Evolutionary conservation across 257 asterid genomes (phyloP).

Genomic region (Linaria vulgaris): DNA sequence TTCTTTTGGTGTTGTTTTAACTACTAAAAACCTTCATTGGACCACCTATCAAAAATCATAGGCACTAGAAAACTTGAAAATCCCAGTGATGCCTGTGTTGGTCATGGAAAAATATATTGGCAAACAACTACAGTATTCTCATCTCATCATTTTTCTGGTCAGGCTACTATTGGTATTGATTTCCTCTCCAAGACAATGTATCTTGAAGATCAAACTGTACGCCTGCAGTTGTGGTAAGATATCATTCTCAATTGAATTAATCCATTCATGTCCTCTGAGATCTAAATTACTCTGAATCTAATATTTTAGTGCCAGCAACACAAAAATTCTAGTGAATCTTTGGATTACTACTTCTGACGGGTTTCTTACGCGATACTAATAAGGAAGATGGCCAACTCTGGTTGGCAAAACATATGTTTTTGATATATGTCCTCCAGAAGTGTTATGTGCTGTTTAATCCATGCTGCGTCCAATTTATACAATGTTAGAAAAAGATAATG

Average conservation of each 20-base stretch:
- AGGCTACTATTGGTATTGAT: slow-evolving; percentile 96
- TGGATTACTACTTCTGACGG: no score
- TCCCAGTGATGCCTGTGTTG: no score
- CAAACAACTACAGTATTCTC: no score
- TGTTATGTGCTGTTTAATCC: no score
- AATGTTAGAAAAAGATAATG: neutral
- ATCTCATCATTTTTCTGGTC: slow-evolving; percentile 23
- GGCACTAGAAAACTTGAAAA: no score
- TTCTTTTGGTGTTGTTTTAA: no score
- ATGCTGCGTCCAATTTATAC: no score
- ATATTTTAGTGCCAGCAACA: neutral
- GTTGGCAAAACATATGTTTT: neutral
- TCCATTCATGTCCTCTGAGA: slow-evolving; percentile 14
- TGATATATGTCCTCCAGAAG: neutral
- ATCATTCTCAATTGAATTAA: slow-evolving; percentile 22
- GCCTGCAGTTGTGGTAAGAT: slow-evolving; percentile 88
- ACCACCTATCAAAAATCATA: no score
- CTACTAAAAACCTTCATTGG: no score
- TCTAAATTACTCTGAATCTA: neutral
- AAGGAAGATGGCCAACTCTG: slow-evolving; percentile 1
- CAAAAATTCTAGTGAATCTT: neutral
- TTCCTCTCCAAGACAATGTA: slow-evolving; percentile 92
- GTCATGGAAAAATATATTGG: no score
- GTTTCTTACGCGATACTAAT: neutral
- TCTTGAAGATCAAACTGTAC: slow-evolving; percentile 92